Conservation (phyloP, 106 monocot species). For the Gastrodia elata region DNA sequence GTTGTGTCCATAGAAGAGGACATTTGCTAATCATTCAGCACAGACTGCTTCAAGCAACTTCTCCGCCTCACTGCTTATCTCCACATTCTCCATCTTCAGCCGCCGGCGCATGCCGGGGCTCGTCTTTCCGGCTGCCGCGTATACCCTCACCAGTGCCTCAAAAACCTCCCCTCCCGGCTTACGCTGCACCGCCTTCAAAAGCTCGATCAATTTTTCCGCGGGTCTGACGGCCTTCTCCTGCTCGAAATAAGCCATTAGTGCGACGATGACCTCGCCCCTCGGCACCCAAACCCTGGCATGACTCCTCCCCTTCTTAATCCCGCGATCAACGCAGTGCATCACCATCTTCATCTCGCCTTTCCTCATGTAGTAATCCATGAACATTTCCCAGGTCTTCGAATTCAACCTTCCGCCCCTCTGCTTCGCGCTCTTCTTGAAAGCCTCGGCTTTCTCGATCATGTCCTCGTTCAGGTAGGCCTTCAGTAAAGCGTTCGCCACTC, state of each 20-base stretch:
- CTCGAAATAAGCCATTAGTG: constrained; percentile 66
- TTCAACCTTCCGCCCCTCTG: constrained; percentile 52
- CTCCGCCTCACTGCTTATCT: constrained; percentile 33
- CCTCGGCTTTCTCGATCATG: constrained; percentile 56
- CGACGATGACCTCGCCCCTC: constrained; percentile 18
- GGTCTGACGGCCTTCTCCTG: constrained; percentile 42
- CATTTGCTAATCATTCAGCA: constrained; percentile 16
- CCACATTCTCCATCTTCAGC: constrained; percentile 79
- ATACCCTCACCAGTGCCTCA: constrained; percentile 53
- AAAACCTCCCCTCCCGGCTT: constrained; percentile 43
- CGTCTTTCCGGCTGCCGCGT: constrained; percentile 49
- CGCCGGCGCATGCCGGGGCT: constrained; percentile 58
- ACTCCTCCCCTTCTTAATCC: constrained; percentile 56
- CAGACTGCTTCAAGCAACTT: constrained; percentile 58
- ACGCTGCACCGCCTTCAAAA: constrained; percentile 34
- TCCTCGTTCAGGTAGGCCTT: constrained; percentile 58
- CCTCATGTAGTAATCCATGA: constrained; percentile 67
- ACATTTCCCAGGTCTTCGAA: constrained; percentile 87
- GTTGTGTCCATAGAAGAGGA: too few relatives aligned
- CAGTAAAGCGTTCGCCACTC: constrained; percentile 69
- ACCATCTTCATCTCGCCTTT: constrained; percentile 56
- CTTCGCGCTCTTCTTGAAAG: constrained; percentile 51
- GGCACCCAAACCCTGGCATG: constrained; percentile 69
- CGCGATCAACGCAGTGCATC: constrained; percentile 47
- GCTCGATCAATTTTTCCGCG: constrained; percentile 59